Conservation (phyloP, 2,329 filamentous ascomycete species). For the Fusarium agapanthi region DNA sequence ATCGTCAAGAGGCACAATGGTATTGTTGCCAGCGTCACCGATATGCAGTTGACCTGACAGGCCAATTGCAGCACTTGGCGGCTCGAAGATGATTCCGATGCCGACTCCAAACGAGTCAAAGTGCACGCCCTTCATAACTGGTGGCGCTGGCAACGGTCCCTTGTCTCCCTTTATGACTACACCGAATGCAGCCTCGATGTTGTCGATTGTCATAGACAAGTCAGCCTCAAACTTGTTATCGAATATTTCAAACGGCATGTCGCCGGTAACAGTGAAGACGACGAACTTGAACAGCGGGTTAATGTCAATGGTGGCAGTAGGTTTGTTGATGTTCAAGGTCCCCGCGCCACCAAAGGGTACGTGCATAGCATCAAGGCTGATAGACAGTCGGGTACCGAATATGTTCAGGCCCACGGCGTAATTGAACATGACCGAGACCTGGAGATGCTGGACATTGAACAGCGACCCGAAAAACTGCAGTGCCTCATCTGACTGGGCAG, state of each 20-base stretch:
- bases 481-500: not conserved
- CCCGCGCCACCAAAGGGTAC: not conserved
- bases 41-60: not conserved
- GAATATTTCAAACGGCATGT: not conserved
- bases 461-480: not conserved
- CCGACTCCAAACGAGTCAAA: not conserved
- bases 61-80: not conserved
- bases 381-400: not conserved
- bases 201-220: not conserved
- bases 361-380: not conserved
- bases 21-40: not conserved
- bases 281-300: not conserved
- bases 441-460: not conserved
- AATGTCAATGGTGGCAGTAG: conserved; percentile 1
- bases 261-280: not conserved
- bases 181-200: not conserved
- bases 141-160: not conserved
- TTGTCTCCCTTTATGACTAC: not conserved
- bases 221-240: not conserved
- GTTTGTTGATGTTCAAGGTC: not conserved
- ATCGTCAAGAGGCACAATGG: not conserved
- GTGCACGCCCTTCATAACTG: not conserved
- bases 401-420: not conserved
- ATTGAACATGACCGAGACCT: not conserved
- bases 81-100: not conserved